These are phyloP conservation scores for Silene coronaria DNA, from an alignment of 179 eudicot species.

Conservation along the genomic window DNA sequence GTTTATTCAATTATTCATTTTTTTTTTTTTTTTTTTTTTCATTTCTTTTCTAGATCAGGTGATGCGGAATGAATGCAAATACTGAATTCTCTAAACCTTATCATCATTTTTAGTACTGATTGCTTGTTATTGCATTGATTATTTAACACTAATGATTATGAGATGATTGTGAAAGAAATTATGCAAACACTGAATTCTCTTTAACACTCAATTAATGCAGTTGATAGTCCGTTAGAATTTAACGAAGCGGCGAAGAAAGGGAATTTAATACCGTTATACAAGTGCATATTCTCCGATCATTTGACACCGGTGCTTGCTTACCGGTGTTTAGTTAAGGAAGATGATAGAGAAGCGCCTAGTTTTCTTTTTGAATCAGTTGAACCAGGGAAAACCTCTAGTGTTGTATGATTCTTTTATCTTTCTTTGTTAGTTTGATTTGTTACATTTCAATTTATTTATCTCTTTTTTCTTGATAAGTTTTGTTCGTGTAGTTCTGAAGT, in stretches of 20 bases:
- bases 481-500: background rate
- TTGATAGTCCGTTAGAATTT: slow-evolving; percentile 34
- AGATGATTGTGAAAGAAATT: no score
- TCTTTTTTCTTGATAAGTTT: background rate
- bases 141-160: no score
- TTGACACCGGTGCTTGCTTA: slow-evolving; percentile 87
- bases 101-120: background rate
- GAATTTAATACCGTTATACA: slow-evolving; percentile 65
- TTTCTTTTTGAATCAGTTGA: slow-evolving; percentile 84
- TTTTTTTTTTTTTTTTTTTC: no score
- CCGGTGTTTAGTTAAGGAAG: slow-evolving; percentile 81
- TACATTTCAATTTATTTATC: background rate
- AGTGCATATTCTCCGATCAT: slow-evolving; percentile 71
- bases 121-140: background rate
- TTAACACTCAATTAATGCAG: slow-evolving; percentile 5
- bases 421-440: background rate
- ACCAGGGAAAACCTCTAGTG: slow-evolving; percentile 54
- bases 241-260: slow-evolving; percentile 56
- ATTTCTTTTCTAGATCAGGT: no score
- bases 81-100: no score
- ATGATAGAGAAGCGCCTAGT: slow-evolving; percentile 79
- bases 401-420: slow-evolving; percentile 36
- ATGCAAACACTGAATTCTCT: background rate
- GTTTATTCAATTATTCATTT: no score
- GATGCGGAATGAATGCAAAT: no score